Conservation (phyloP, 2,329 filamentous ascomycete species). For the Helminthosporium solani region DNA sequence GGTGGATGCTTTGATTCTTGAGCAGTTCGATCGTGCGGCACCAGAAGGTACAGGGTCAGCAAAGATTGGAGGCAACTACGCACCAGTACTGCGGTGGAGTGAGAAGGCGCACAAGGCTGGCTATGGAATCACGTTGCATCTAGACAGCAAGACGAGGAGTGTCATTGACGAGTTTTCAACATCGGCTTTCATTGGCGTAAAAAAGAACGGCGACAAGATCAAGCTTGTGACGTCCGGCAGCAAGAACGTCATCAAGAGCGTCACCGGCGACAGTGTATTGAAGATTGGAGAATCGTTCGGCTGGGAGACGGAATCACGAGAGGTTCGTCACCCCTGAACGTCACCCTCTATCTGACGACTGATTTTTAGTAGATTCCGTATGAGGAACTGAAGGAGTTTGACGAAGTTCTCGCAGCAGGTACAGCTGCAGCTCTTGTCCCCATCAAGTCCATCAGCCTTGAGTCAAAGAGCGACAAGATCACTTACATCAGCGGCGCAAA, state of each 20-base stretch:
- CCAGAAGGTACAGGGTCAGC: slow-evolving; percentile 85
- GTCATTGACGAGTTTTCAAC: slow-evolving; percentile 97
- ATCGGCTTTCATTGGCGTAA: slow-evolving; percentile 84
- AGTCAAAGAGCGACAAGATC: slow-evolving; percentile 57
- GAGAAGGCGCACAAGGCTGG: slow-evolving; percentile 76
- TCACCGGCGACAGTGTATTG: slow-evolving; percentile 77
- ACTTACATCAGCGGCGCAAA: slow-evolving; percentile 58
- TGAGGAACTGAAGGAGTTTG: slow-evolving; percentile 62
- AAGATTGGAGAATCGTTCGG: slow-evolving; percentile 75
- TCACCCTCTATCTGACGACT: not conserved
- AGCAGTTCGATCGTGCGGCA: slow-evolving; percentile 92
- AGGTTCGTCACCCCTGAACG: slow-evolving; percentile 50
- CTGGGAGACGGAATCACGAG: slow-evolving; percentile 77
- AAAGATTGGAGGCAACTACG: slow-evolving; percentile 97
- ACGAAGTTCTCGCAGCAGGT: slow-evolving; percentile 86
- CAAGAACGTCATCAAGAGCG: slow-evolving; percentile 81
- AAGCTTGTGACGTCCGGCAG: slow-evolving; percentile 87
- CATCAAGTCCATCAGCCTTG: slow-evolving; percentile 84
- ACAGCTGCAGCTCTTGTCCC: slow-evolving; percentile 90
- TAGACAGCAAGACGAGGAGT: slow-evolving; percentile 79
- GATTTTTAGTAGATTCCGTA: slow-evolving; percentile 61
- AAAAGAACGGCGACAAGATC: slow-evolving; percentile 59
- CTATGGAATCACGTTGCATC: slow-evolving; percentile 90
- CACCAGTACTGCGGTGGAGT: slow-evolving; percentile 84
- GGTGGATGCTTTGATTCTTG: slow-evolving; percentile 83